Base-by-base conservation (phyloP, 192 early-diverging fungal genomes). In the Coemansia umbellata region DNA sequence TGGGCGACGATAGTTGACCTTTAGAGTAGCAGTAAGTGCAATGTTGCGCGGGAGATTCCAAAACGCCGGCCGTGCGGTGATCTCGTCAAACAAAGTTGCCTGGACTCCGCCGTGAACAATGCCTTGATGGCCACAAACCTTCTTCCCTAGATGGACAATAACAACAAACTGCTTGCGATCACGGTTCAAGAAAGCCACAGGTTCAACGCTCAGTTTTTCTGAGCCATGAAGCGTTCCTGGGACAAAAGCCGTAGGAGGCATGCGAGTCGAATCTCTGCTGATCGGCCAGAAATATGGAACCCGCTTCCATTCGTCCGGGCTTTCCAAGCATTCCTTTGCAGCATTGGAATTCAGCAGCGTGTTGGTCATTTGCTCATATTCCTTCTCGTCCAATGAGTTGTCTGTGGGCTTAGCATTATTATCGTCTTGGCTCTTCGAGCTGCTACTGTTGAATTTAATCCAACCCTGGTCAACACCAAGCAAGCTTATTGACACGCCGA, bases 61-160 rank as follows among this genome's bases (percentile, higher is more conserved):
- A 58, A 81, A 66, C 37, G 80, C 82, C 23, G 82, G 71, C 35
- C 71, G 80, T 3, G 80, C 82, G 17, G 76, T 69, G 24, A 74
- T 78, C 61, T 88, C 86, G 74, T 90, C 88, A 48, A 88, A 69
- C 31, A 90, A 43, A 1, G 87, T 89, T 1, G 87, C 87, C 33
- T 84, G 75, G 7, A 89, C 70, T 27, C 85, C 89, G 31, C 91
- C 91, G 54, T 93, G 91, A 33, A 85, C 75, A 45, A 93, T 90
- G 33, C 80, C 81, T 17, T 82, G 76, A 63, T 93, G 91, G 8
- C 91, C 89, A 26, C 85, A 90, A 17, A 91, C 60, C 0, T 75
- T 52, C 9, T 68, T 77, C 7, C 91, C 91, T 21, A 91, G 47
- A 62, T 93, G 89, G 14, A 82, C 26, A 2, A 91, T 42, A 19